These are phyloP conservation scores for Aspergillus sp. DNA, from an alignment of 2,329 filamentous ascomycete genomes.

Conservation along the genomic window DNA sequence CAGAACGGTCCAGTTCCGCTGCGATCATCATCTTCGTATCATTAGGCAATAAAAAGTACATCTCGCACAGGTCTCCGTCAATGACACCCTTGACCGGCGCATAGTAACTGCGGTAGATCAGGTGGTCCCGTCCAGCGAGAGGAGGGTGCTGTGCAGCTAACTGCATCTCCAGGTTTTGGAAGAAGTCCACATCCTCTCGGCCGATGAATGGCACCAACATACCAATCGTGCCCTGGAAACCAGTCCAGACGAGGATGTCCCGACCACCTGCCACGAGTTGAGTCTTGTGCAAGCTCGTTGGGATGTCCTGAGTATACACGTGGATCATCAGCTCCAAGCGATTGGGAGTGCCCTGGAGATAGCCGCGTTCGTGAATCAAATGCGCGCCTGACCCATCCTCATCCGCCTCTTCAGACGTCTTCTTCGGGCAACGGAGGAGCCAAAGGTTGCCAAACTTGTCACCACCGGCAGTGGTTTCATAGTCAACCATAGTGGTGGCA, in stretches of 20 bases:
- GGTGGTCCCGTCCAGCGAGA: constrained; percentile 86
- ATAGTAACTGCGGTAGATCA: constrained; percentile 95
- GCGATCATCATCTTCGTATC: constrained; percentile 97
- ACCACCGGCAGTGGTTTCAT: constrained; percentile 89
- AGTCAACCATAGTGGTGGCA: constrained; percentile 91
- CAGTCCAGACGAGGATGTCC: constrained; percentile 89
- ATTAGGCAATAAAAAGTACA: constrained; percentile 77
- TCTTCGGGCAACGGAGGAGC: constrained; percentile 82
- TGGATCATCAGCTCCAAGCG: constrained; percentile 83
- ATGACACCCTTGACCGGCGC: constrained; percentile 95
- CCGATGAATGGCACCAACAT: constrained; percentile 89
- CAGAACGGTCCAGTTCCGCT: constrained; percentile 83
- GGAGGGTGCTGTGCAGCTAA: constrained; percentile 84
- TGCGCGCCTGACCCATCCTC: constrained; percentile 89
- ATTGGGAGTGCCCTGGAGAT: constrained; percentile 86
- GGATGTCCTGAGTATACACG: constrained; percentile 88
- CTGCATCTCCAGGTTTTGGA: constrained; percentile 89
- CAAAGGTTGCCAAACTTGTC: constrained; percentile 98
- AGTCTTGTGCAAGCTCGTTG: constrained; percentile 85
- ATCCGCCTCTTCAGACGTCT: constrained; percentile 85
- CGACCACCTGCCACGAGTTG: constrained; percentile 87
- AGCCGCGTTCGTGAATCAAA: constrained; percentile 84
- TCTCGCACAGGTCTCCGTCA: constrained; percentile 94
- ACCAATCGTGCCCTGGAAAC: constrained; percentile 90
- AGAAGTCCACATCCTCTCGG: constrained; percentile 95